These are phyloP conservation scores for Pseudocercospora musae DNA, from an alignment of 2,329 filamentous ascomycete genomes.

Conservation along the genomic window DNA sequence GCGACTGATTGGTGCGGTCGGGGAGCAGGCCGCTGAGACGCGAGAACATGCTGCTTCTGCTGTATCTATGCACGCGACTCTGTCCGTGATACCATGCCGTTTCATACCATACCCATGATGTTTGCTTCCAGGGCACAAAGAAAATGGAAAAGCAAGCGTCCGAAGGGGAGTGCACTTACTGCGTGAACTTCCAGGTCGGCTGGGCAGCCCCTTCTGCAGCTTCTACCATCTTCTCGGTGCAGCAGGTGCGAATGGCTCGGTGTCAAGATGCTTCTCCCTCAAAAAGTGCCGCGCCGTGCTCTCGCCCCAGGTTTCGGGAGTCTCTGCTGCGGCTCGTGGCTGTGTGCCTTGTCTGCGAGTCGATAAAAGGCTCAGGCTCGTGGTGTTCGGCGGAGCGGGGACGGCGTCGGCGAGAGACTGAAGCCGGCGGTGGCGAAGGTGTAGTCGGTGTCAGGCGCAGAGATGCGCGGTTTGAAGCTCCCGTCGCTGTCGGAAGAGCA, in stretches of 20 bases:
- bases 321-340: neutral
- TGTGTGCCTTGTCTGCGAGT: neutral
- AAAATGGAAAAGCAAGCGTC: neutral
- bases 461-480: slow-evolving; percentile 1
- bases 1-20: slow-evolving; percentile 27
- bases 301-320: neutral
- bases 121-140: neutral
- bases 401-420: neutral
- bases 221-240: slow-evolving; percentile 78
- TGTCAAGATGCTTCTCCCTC: neutral
- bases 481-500: neutral
- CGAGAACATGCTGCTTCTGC: slow-evolving; percentile 26
- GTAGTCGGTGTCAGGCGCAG: neutral
- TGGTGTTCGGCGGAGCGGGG: neutral
- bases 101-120: neutral
- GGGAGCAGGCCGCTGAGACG: slow-evolving; percentile 14
- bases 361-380: neutral
- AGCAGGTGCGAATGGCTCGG: neutral
- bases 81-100: neutral
- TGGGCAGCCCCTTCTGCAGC: slow-evolving; percentile 72
- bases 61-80: slow-evolving; percentile 17
- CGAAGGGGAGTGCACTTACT: slow-evolving; percentile 59
- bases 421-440: neutral
- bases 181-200: slow-evolving; percentile 99
- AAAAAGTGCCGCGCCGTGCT: neutral